phyloP scores from a whole-genome alignment of 768 basidiomycete genomes.

The Tylopilus sp. region DNA sequence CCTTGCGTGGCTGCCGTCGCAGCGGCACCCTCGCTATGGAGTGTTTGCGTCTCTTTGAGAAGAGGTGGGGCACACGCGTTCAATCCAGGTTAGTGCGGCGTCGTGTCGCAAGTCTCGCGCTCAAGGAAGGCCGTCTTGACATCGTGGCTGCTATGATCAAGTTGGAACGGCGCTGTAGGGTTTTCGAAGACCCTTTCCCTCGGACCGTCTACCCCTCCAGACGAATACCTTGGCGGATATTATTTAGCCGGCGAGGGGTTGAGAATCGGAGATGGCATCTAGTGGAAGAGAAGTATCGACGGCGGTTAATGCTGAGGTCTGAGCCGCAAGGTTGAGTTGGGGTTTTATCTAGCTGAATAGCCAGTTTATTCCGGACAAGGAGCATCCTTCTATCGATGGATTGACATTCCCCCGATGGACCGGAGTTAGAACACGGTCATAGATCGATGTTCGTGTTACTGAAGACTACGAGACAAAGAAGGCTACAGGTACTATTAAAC shows the following conservation, averaged over 20 bases:
- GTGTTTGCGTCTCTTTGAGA: slow-evolving; percentile 42
- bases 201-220: slow-evolving; percentile 8
- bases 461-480: slow-evolving; percentile 16
- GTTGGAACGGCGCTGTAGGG: slow-evolving; percentile 13
- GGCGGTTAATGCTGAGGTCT: slow-evolving; percentile 2
- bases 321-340: background rate
- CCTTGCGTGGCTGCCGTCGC: slow-evolving; percentile 44
- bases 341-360: background rate
- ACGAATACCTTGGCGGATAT: slow-evolving; percentile 21
- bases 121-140: slow-evolving; percentile 62
- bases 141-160: slow-evolving; percentile 34
- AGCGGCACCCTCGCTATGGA: slow-evolving; percentile 54
- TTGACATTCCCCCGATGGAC: background rate
- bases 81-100: slow-evolving; percentile 59
- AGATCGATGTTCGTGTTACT: slow-evolving; percentile 17
- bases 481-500: slow-evolving; percentile 23
- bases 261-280: slow-evolving; percentile 31
- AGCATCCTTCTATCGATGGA: background rate
- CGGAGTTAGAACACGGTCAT: background rate
- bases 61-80: slow-evolving; percentile 53
- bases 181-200: slow-evolving; percentile 1
- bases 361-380: background rate
- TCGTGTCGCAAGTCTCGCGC: slow-evolving; percentile 53
- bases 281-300: slow-evolving; percentile 24
- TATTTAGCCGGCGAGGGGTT: slow-evolving; percentile 24